Conservation (phyloP, 2,329 filamentous ascomycete genomes). For the Macrophomina phaseolina region DNA sequence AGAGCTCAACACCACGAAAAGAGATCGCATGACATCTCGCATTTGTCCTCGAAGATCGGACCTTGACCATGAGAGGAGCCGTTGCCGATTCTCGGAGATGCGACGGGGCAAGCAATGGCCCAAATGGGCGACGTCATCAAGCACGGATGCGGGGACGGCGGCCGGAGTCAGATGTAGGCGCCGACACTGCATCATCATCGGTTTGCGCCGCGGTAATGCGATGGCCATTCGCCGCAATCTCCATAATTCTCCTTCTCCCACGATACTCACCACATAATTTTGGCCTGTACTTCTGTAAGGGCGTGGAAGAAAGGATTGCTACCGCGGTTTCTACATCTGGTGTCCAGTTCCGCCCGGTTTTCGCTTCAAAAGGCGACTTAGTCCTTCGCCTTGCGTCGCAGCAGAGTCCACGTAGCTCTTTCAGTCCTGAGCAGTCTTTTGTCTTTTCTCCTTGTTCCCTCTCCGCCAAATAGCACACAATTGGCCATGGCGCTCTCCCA, state of each 20-base stretch:
- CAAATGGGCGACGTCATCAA: not conserved
- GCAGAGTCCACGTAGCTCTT: not conserved
- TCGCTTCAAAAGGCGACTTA: not conserved
- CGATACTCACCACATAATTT: not conserved
- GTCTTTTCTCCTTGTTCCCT: not conserved
- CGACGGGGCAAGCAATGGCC: not conserved
- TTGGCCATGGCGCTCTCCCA: conserved; percentile 3
- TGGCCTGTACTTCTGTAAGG: not conserved
- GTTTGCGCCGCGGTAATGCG: not conserved
- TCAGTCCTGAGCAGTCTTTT: too few relatives aligned
- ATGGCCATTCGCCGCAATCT: not conserved
- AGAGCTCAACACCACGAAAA: too few relatives aligned
- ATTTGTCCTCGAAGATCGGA: too few relatives aligned
- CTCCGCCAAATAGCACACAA: not conserved
- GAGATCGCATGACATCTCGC: too few relatives aligned
- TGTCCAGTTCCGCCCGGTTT: not conserved
- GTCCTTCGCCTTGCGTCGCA: not conserved
- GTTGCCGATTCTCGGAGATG: not conserved
- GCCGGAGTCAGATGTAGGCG: not conserved
- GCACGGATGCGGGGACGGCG: not conserved
- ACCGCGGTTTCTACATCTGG: not conserved
- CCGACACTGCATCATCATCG: not conserved
- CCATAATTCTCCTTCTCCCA: not conserved
- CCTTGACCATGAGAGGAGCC: not conserved
- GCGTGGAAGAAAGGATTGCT: not conserved